Percentiles rank a stretch among this genome's conserved stretches.
Evolutionary conservation across 805 yeast genomes (phyloP).

Genomic region (Suhomyces sp.): DNA sequence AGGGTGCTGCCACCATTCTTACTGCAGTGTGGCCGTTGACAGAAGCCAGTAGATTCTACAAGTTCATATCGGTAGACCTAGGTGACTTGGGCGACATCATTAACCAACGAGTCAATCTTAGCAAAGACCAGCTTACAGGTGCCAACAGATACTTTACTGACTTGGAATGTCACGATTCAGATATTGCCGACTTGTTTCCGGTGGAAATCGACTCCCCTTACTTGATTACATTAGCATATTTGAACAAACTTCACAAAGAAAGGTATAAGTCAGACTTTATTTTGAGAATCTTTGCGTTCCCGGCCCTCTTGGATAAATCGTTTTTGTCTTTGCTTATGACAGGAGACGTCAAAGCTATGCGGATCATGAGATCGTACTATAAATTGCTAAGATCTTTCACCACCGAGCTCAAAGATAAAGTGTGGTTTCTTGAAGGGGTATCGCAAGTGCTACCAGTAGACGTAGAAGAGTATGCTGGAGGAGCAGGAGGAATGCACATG

Average conservation of each 20-base stretch:
- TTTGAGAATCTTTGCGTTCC: slow-evolving; percentile 84
- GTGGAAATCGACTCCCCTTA: slow-evolving; percentile 81
- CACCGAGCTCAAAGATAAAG: slow-evolving; percentile 80
- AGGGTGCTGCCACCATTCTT: slow-evolving; percentile 93
- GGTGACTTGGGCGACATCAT: slow-evolving; percentile 82
- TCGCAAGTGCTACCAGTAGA: slow-evolving; percentile 85
- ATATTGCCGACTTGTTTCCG: slow-evolving; percentile 82
- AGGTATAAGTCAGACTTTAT: slow-evolving; percentile 83
- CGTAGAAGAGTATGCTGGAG: slow-evolving; percentile 86
- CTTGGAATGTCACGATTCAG: slow-evolving; percentile 79
- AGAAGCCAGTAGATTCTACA: slow-evolving; percentile 41
- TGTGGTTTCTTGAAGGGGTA: slow-evolving; percentile 94
- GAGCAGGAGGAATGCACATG: slow-evolving; percentile 87
- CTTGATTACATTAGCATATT: slow-evolving; percentile 78
- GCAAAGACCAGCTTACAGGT: slow-evolving; percentile 18
- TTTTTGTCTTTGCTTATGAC: slow-evolving; percentile 74
- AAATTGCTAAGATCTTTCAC: slow-evolving; percentile 77
- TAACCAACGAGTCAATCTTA: slow-evolving; percentile 34
- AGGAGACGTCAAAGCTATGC: slow-evolving; percentile 84
- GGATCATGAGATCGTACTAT: slow-evolving; percentile 88
- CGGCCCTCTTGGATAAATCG: slow-evolving; percentile 82
- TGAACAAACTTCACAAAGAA: slow-evolving; percentile 80
- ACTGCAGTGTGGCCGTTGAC: slow-evolving; percentile 94
- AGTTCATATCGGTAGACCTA: slow-evolving; percentile 69
- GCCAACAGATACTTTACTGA: slow-evolving; percentile 47